Conservation (phyloP, 2,329 filamentous ascomycete species). For the Arthroderma uncinatum region DNA sequence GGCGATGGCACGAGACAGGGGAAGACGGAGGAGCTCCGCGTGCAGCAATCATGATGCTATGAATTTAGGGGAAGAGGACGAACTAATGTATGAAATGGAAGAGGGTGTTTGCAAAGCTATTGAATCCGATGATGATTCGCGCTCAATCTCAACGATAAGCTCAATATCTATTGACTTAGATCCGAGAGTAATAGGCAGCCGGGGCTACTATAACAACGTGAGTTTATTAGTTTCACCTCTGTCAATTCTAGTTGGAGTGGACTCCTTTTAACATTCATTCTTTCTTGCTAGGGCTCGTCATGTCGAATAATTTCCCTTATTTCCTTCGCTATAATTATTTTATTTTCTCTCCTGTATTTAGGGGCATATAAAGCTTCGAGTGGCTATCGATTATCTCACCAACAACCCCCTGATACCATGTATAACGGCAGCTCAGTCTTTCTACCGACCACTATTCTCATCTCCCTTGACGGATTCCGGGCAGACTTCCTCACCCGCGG, state of each 20-base stretch:
- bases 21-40: conserved; percentile 24
- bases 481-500: conserved; percentile 81
- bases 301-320: conserved; percentile 28
- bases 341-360: conserved; percentile 46
- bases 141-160: conserved; percentile 38
- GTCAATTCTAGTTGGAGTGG: background rate
- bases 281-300: conserved; percentile 14
- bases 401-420: conserved; percentile 23
- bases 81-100: conserved; percentile 85
- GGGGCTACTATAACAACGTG: conserved; percentile 17
- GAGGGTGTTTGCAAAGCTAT: conserved; percentile 53
- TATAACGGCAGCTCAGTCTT: conserved; percentile 84
- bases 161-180: conserved; percentile 46
- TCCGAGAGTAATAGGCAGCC: conserved; percentile 27
- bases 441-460: conserved; percentile 79
- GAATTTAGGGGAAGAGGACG: conserved; percentile 53
- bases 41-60: conserved; percentile 38
- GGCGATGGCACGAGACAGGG: conserved; percentile 17
- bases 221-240: background rate
- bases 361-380: conserved; percentile 47
- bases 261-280: background rate
- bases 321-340: conserved; percentile 37
- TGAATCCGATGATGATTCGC: conserved; percentile 46
- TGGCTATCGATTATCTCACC: conserved; percentile 22
- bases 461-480: conserved; percentile 91